Percentiles rank a stretch among this genome's conserved stretches.
These are phyloP conservation scores for Picocystis salinarum DNA, from an alignment of 139 green algal genomes.

Conservation along the genomic window DNA sequence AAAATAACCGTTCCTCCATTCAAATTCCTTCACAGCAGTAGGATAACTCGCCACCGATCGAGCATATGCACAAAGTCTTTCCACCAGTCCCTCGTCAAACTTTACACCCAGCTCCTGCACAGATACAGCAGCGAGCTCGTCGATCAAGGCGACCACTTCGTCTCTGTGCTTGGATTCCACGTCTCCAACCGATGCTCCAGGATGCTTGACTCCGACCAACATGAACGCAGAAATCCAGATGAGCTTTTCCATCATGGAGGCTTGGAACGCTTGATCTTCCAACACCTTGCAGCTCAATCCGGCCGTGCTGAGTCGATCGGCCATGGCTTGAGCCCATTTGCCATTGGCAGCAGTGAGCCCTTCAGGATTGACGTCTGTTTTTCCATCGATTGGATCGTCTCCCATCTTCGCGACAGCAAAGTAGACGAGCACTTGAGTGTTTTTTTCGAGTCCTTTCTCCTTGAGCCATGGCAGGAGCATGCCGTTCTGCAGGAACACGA, in stretches of 20 bases:
- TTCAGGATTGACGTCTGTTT: slow-evolving; percentile 89
- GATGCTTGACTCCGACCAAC: slow-evolving; percentile 66
- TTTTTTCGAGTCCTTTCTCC: slow-evolving; percentile 46
- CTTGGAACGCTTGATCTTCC: slow-evolving; percentile 29
- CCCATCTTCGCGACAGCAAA: slow-evolving; percentile 93
- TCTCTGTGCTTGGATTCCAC: slow-evolving; percentile 44
- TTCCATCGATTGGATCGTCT: slow-evolving; percentile 68
- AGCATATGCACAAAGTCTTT: slow-evolving; percentile 68
- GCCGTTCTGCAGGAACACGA: slow-evolving; percentile 98
- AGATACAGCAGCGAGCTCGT: slow-evolving; percentile 58
- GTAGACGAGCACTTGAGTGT: slow-evolving; percentile 90
- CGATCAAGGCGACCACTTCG: slow-evolving; percentile 39
- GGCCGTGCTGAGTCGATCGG: slow-evolving; percentile 40
- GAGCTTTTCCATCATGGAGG: slow-evolving; percentile 95
- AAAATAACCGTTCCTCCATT: slow-evolving; percentile 95
- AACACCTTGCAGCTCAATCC: slow-evolving; percentile 77
- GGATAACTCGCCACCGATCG: slow-evolving; percentile 85
- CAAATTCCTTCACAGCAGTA: slow-evolving; percentile 94
- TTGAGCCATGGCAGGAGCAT: slow-evolving; percentile 91
- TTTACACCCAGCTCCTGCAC: slow-evolving; percentile 32
- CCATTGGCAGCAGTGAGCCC: slow-evolving; percentile 78
- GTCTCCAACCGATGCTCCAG: slow-evolving; percentile 55
- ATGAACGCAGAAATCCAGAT: slow-evolving; percentile 96
- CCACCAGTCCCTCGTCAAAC: slow-evolving; percentile 37
- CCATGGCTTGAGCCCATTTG: slow-evolving; percentile 57